Percentiles rank a stretch among this genome's conserved stretches.
Conservation (phyloP, 2,329 filamentous ascomycete genomes). For the Stagonosporopsis tanaceti region DNA sequence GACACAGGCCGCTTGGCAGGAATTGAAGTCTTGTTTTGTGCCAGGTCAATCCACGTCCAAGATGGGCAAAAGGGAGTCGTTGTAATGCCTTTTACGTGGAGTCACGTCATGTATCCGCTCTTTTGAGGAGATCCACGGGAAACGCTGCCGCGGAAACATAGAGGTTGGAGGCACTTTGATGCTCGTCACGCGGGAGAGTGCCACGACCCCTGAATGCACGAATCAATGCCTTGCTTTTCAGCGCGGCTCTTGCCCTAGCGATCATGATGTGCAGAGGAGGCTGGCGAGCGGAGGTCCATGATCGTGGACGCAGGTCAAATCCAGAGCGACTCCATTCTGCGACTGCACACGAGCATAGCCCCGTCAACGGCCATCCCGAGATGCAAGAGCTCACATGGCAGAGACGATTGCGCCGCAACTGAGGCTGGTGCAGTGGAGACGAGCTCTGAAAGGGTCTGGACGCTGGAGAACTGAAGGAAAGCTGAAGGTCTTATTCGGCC, state of each 20-base stretch:
- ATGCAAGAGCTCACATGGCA: constrained; percentile 18
- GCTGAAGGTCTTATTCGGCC: constrained; percentile 14
- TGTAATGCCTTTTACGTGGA: constrained; percentile 10
- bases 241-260: constrained; percentile 6
- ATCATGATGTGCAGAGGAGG: constrained; percentile 7
- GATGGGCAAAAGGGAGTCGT: background rate
- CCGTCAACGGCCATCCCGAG: constrained; percentile 19
- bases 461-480: constrained; percentile 8
- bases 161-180: constrained; percentile 6
- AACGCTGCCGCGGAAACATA: constrained; percentile 14
- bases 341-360: constrained; percentile 10
- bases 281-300: constrained; percentile 11
- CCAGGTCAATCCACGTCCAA: constrained; percentile 11
- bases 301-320: constrained; percentile 12
- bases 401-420: constrained; percentile 8
- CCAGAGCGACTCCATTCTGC: constrained; percentile 1
- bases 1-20: constrained; percentile 14
- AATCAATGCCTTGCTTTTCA: constrained; percentile 21
- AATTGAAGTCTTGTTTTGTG: constrained; percentile 20
- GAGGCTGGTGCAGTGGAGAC: constrained; percentile 27
- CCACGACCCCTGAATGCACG: constrained; percentile 15
- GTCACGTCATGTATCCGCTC: constrained; percentile 26
- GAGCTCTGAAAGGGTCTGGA: constrained; percentile 24
- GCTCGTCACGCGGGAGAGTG: constrained; percentile 16
- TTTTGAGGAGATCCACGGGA: constrained; percentile 21